Evolutionary conservation across 495 filamentous ascomycete genomes (phyloP), one percentile per base, ranked within the genome.

Genomic region (Recurvomyces mirabilis): DNA sequence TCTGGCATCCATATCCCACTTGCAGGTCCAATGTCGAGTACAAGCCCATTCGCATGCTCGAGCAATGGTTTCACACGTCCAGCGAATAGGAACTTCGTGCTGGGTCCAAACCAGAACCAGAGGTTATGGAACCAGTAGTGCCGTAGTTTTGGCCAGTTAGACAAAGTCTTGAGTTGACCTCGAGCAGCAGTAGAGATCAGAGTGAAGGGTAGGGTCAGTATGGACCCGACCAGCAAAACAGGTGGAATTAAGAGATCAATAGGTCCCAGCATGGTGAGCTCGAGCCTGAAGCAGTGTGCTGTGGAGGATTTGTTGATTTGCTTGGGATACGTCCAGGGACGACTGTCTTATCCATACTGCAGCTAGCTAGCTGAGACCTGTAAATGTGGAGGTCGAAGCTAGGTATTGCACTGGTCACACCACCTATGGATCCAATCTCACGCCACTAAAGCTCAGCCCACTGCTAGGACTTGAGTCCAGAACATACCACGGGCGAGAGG

Each of bases 11-110:
- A 66, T 33, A 68, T 65, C 0, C 69, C 68, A 25, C 64, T 66
- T 12, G 66, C 69, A 9, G 69, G 67, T 14, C 68, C 68, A 26
- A 72, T 60, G 51, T 70, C 68, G 0, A 72, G 58, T 13, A 70
- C 65, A 5, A 60, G 33, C 1, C 69, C 69, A 0, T 40, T 33
- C 25, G 55, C 53, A 13, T 34, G 17, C 5, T 17, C 20, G 24
- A 49, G 38, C 7, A 49, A 19, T 12, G 46, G 38, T 14, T 14
- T 17, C 5, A 49, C 39, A 11, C 13, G 12, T 4, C 18, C 3
- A 4, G 39, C 26, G 25, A 36, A 34, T 28, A 42, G 29, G 19
- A 20, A 29, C 5, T 37, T 41, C 1, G 30, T 15, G 4, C 14
- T 22, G 4, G 38, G 38, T 18, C 38, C 46, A 20, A 49, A 43